Percentiles rank a stretch among this genome's conserved stretches.
Conservation (phyloP, 1,139 yeast genomes). For the Blastobotrys indianensis region DNA sequence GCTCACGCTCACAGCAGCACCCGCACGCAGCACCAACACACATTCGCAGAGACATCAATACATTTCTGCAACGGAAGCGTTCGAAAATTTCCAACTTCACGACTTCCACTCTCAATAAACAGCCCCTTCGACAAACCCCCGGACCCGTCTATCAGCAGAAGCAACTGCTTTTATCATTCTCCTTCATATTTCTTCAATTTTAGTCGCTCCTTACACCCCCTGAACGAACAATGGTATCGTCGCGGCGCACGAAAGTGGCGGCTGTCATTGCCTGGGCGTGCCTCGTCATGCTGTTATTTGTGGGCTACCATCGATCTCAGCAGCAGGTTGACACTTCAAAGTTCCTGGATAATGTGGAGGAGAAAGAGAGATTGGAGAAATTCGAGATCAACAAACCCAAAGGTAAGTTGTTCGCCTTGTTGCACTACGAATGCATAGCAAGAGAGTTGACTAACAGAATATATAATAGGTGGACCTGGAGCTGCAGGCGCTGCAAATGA, state of each 20-base stretch:
- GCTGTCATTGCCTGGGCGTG: slow-evolving; percentile 28
- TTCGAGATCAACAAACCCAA: slow-evolving; percentile 16
- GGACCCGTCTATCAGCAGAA: too few relatives aligned
- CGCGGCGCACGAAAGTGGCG: slow-evolving; percentile 26
- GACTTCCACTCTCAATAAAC: too few relatives aligned
- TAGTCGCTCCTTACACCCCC: background rate
- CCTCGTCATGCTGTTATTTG: slow-evolving; percentile 22
- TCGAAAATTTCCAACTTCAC: too few relatives aligned
- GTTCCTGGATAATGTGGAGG: slow-evolving; percentile 22
- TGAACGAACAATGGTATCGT: slow-evolving; percentile 21
- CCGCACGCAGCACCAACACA: too few relatives aligned
- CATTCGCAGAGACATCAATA: too few relatives aligned
- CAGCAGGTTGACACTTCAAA: slow-evolving; percentile 17
- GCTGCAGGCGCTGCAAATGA: slow-evolving; percentile 18
- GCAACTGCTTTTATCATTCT: too few relatives aligned
- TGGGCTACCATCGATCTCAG: slow-evolving; percentile 24
- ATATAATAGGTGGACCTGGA: slow-evolving; percentile 8
- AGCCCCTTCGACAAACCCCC: too few relatives aligned
- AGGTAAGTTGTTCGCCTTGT: slow-evolving; percentile 1
- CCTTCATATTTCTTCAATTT: too few relatives aligned
- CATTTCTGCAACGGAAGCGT: too few relatives aligned
- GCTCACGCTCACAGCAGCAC: too few relatives aligned
- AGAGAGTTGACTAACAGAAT: too few relatives aligned
- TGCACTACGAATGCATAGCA: slow-evolving; percentile 5
- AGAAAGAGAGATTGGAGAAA: slow-evolving; percentile 22